Conservation (phyloP, 495 filamentous ascomycete species). For the Neurospora sp. region DNA sequence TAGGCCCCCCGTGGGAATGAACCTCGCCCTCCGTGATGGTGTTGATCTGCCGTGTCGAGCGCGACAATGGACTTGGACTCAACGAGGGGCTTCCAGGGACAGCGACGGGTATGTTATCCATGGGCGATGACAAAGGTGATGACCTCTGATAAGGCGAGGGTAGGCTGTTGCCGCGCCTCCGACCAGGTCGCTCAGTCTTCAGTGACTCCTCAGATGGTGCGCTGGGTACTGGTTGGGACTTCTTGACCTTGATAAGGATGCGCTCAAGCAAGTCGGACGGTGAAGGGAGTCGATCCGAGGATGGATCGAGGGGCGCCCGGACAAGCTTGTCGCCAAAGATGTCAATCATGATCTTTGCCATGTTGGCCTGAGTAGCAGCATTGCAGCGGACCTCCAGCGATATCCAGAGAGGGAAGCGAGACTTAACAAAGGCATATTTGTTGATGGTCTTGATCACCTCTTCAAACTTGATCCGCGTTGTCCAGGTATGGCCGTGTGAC, state of each 20-base stretch:
- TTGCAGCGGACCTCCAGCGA: conserved; percentile 94
- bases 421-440: conserved; percentile 79
- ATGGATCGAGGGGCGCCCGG: conserved; percentile 57
- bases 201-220: conserved; percentile 23
- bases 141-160: conserved; percentile 65
- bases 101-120: conserved; percentile 45
- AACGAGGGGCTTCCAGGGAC: conserved; percentile 47
- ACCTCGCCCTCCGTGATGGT: conserved; percentile 42
- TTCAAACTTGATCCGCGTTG: conserved; percentile 71
- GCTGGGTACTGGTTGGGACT: conserved; percentile 24
- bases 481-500: conserved; percentile 81
- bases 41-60: conserved; percentile 29
- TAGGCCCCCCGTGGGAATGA: conserved; percentile 29
- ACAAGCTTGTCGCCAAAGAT: conserved; percentile 71
- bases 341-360: conserved; percentile 85
- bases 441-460: conserved; percentile 89
- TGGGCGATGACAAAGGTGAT: conserved; percentile 32
- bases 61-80: conserved; percentile 25
- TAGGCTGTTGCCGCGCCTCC: conserved; percentile 64
- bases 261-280: conserved; percentile 73
- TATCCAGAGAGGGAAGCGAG: conserved; percentile 77
- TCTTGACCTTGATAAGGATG: conserved; percentile 92
- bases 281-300: conserved; percentile 59
- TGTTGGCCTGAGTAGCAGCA: conserved; percentile 67
- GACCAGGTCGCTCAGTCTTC: conserved; percentile 32